These are phyloP conservation scores for Arctostaphylos glauca DNA, from an alignment of 148 eudicot species.

Conservation along the genomic window DNA sequence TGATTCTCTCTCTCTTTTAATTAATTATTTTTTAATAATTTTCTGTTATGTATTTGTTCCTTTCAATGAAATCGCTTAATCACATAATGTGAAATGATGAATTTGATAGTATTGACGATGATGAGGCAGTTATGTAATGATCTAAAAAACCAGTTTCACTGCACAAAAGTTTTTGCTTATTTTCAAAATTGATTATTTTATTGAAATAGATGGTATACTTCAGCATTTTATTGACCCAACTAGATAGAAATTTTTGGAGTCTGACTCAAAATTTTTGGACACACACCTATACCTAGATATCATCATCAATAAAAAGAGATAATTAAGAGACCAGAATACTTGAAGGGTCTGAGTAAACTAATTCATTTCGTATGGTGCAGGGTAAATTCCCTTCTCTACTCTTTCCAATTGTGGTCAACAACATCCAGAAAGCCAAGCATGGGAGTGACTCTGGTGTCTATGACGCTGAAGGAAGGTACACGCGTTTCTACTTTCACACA, in stretches of 20 bases:
- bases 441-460: slow-evolving; percentile 87
- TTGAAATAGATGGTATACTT: background rate
- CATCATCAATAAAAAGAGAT: no score
- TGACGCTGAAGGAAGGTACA: slow-evolving; percentile 70
- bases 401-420: slow-evolving; percentile 78
- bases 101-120: background rate
- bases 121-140: background rate
- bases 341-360: background rate
- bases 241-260: background rate
- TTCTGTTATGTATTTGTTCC: background rate
- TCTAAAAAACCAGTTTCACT: background rate
- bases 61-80: background rate
- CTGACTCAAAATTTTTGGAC: background rate
- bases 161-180: background rate
- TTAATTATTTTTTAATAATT: background rate
- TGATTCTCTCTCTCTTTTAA: no score
- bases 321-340: background rate
- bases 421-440: slow-evolving; percentile 69
- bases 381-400: slow-evolving; percentile 50
- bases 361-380: slow-evolving; percentile 27
- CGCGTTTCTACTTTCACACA: background rate
- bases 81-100: background rate
- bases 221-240: background rate
- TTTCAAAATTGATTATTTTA: background rate
- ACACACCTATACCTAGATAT: background rate